phyloP scores from a whole-genome alignment of 139 green algal genomes.

The Pseudopediastrum boryanum region DNA sequence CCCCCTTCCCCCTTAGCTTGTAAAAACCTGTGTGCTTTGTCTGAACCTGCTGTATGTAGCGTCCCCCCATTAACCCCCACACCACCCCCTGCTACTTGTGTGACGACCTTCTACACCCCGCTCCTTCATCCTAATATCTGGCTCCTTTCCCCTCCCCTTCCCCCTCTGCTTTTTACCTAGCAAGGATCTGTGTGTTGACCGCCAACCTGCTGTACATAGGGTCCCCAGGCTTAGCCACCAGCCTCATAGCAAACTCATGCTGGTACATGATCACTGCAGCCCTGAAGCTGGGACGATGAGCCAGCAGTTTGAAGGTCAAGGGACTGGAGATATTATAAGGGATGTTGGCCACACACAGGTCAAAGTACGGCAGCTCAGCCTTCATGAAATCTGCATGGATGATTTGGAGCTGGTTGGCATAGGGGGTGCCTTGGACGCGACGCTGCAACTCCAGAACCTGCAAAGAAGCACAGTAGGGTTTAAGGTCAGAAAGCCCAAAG shows the following conservation, averaged over 20 bases:
- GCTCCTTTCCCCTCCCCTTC: no score
- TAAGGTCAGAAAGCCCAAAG: no score
- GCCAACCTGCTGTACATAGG: constrained; percentile 88
- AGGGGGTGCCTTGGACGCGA: constrained; percentile 89
- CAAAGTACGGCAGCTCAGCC: constrained; percentile 97
- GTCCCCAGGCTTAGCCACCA: constrained; percentile 92
- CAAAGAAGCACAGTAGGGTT: no score
- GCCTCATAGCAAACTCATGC: constrained; percentile 98
- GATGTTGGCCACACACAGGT: constrained; percentile 99
- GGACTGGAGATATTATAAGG: constrained; percentile 99
- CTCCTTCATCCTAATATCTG: no score
- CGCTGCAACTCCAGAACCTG: constrained; percentile 94
- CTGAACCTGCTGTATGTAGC: no score
- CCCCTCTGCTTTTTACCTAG: no score
- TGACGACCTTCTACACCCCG: no score
- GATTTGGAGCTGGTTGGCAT: constrained; percentile 76
- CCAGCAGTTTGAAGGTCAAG: constrained; percentile 98
- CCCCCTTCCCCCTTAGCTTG: no score
- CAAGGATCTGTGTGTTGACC: constrained; percentile 97
- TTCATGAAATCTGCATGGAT: constrained; percentile 96
- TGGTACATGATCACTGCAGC: constrained; percentile 99
- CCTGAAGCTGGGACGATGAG: constrained; percentile 80
- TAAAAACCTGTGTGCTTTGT: no score
- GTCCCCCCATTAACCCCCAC: no score
- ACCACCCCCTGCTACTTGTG: no score